These are phyloP conservation scores for Candida alai DNA, from an alignment of 805 yeast species.

Conservation along the genomic window DNA sequence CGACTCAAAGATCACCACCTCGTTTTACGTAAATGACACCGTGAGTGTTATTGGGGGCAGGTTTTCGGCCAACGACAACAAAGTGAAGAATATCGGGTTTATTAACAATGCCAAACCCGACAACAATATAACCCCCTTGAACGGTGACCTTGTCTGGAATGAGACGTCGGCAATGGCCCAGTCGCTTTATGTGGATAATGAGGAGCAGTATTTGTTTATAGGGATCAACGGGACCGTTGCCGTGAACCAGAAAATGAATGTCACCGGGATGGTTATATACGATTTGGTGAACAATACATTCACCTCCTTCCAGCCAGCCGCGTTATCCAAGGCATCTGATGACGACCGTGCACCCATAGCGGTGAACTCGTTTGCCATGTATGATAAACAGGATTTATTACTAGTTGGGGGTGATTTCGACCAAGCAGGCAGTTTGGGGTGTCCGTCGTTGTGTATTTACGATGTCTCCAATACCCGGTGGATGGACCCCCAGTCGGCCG, in stretches of 20 bases:
- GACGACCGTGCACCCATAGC: conserved; percentile 32
- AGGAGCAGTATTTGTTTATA: conserved; percentile 34
- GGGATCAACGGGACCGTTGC: conserved; percentile 42
- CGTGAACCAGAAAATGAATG: conserved; percentile 10
- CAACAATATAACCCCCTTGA: conserved; percentile 15
- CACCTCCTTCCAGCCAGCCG: conserved; percentile 47
- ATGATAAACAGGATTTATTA: conserved; percentile 34
- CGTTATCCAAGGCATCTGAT: conserved; percentile 40
- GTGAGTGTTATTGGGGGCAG: conserved; percentile 58
- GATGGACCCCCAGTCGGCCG: conserved; percentile 35
- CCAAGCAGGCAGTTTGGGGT: conserved; percentile 51
- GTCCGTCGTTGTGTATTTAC: conserved; percentile 65
- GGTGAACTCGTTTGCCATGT: conserved; percentile 34
- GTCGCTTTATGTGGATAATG: conserved; percentile 33
- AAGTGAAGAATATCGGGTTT: conserved; percentile 26
- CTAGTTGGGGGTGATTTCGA: conserved; percentile 74
- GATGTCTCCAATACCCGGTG: conserved; percentile 53
- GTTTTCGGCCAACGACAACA: conserved; percentile 28
- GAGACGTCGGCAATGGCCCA: conserved; percentile 20
- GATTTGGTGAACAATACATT: conserved; percentile 42
- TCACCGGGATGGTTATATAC: conserved; percentile 51
- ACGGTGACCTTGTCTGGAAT: conserved; percentile 24
- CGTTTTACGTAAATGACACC: conserved; percentile 46
- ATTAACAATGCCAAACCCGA: conserved; percentile 18
- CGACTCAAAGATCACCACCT: conserved; percentile 21